These are phyloP conservation scores for Arctium minus DNA, from an alignment of 129 eudicot species.

Conservation along the genomic window DNA sequence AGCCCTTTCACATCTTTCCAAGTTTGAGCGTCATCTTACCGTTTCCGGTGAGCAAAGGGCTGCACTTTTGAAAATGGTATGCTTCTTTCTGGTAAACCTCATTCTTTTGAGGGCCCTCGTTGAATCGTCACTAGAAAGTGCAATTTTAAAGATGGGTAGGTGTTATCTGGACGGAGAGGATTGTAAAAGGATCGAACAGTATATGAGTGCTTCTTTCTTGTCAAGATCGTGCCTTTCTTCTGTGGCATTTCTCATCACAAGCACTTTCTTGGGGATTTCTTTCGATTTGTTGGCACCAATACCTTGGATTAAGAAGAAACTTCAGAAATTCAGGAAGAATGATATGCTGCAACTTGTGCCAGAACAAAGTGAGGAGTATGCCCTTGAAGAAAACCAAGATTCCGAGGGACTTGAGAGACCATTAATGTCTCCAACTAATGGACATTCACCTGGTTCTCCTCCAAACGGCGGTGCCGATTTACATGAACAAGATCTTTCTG, in stretches of 20 bases:
- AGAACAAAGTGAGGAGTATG: constrained; percentile 68
- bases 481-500: constrained; percentile 70
- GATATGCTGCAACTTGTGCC: constrained; percentile 98
- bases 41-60: constrained; percentile 96
- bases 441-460: constrained; percentile 22
- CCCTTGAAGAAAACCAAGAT: constrained; percentile 67
- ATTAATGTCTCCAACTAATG: constrained; percentile 39
- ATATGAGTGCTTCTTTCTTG: constrained; percentile 82
- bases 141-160: constrained; percentile 80
- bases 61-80: constrained; percentile 88
- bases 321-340: constrained; percentile 74
- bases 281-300: constrained; percentile 86
- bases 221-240: constrained; percentile 93
- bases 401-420: constrained; percentile 64
- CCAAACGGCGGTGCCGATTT: constrained; percentile 33
- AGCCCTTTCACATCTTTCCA: constrained; percentile 81
- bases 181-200: constrained; percentile 90
- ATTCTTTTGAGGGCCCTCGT: constrained; percentile 85
- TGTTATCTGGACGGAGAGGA: constrained; percentile 99
- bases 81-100: constrained; percentile 95
- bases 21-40: constrained; percentile 85
- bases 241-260: constrained; percentile 78
- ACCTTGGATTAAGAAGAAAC: constrained; percentile 90
- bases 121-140: constrained; percentile 83
- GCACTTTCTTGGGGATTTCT: constrained; percentile 96